Conservation (phyloP, 441 rosid genomes). For the Syzygium syzygioides region DNA sequence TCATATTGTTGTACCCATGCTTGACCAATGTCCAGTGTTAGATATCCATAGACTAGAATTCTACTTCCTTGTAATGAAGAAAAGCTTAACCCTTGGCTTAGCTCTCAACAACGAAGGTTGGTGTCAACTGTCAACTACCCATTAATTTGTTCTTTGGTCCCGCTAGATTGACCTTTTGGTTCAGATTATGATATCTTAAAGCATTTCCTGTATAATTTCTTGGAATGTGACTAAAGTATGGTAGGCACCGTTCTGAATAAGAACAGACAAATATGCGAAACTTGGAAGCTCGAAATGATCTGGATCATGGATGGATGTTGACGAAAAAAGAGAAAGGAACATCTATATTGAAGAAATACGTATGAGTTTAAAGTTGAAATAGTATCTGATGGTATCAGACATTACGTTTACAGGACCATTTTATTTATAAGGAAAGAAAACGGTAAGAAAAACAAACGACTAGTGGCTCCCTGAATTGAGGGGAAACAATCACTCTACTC, state of each 20-base stretch:
- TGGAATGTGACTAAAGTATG: background rate
- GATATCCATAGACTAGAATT: background rate
- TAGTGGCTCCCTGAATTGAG: constrained; percentile 27
- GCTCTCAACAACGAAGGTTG: background rate
- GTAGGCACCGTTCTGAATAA: background rate
- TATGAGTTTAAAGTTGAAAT: background rate
- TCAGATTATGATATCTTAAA: background rate
- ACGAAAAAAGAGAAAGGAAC: background rate
- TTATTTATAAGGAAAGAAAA: constrained; percentile 12
- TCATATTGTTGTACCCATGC: background rate
- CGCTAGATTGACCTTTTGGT: background rate
- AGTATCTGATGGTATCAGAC: constrained; percentile 4
- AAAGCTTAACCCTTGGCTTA: background rate
- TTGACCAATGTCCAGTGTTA: background rate
- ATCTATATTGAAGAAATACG: background rate
- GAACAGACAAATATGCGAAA: background rate
- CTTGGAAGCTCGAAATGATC: background rate
- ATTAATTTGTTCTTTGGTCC: background rate
- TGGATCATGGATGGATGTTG: background rate
- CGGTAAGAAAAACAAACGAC: constrained; percentile 9
- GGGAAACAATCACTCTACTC: constrained; percentile 12
- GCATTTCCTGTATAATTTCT: background rate
- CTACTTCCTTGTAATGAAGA: background rate
- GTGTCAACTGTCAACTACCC: background rate
- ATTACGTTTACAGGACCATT: constrained; percentile 6